phyloP scores from a whole-genome alignment of 1,284 basidiomycete species.

The Laetiporus sulphureus region DNA sequence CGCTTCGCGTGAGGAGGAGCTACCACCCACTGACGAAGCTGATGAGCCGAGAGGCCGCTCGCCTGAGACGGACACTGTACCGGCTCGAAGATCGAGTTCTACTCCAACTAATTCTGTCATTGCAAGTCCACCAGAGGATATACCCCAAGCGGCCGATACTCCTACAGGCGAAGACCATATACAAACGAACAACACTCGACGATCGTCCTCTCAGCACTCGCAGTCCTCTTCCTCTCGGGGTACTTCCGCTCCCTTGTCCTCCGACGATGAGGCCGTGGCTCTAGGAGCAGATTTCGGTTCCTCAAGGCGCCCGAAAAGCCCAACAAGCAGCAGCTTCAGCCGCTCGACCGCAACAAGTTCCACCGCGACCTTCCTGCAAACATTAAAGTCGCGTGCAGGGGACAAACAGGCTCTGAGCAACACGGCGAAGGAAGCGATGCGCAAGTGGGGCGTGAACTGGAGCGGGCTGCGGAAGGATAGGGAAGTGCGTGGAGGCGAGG shows the following conservation, averaged over 20 bases:
- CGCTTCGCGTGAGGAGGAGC: slow-evolving; percentile 19
- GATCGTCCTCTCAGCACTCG: slow-evolving; percentile 22
- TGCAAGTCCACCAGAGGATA: slow-evolving; percentile 1
- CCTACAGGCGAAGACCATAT: slow-evolving; percentile 10
- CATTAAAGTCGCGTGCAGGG: slow-evolving; percentile 65
- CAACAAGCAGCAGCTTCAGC: slow-evolving; percentile 9
- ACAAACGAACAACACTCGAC: slow-evolving; percentile 10
- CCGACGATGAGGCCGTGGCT: slow-evolving; percentile 17
- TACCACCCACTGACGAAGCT: slow-evolving; percentile 15
- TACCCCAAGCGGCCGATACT: slow-evolving; percentile 1
- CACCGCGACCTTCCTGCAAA: slow-evolving; percentile 56
- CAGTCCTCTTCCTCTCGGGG: slow-evolving; percentile 18
- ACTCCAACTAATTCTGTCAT: slow-evolving; percentile 7
- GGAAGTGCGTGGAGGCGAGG: slow-evolving; percentile 20
- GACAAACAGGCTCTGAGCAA: slow-evolving; percentile 81
- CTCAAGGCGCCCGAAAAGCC: slow-evolving; percentile 18
- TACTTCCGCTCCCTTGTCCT: slow-evolving; percentile 14
- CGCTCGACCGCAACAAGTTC: slow-evolving; percentile 17
- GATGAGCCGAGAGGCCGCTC: slow-evolving; percentile 5
- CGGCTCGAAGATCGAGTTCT: slow-evolving; percentile 14
- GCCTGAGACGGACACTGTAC: slow-evolving; percentile 2
- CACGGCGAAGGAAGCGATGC: slow-evolving; percentile 78
- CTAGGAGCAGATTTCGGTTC: slow-evolving; percentile 18
- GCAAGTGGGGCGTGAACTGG: slow-evolving; percentile 86
- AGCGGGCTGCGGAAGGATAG: slow-evolving; percentile 50